A percentile compares a stretch with the other conserved stretches of the same genome.
Conservation (phyloP, 2,329 filamentous ascomycete species). For the Bipolaris sorokiniana region DNA sequence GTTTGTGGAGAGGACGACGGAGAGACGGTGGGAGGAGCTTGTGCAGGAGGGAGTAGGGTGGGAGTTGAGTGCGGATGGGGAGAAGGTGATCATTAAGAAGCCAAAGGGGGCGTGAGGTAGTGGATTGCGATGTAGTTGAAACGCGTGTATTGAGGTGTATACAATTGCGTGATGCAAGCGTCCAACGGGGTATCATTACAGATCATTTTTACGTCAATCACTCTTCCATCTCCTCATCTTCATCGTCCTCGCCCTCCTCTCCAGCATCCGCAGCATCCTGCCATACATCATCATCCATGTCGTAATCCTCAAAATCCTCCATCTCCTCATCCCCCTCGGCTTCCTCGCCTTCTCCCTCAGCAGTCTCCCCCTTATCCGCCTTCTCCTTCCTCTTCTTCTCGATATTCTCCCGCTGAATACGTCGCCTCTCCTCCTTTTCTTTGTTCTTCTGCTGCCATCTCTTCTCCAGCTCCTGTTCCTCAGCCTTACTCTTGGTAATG, state of each 20-base stretch:
- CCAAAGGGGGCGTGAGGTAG: constrained; percentile 53
- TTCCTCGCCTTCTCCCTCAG: constrained; percentile 55
- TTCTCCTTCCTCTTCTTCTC: constrained; percentile 78
- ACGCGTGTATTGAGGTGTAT: not conserved
- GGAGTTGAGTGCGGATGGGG: constrained; percentile 69
- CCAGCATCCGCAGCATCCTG: constrained; percentile 60
- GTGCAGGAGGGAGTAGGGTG: constrained; percentile 79
- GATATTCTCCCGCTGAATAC: constrained; percentile 86
- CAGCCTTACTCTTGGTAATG: constrained; percentile 79
- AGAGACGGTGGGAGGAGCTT: constrained; percentile 74
- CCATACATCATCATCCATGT: constrained; percentile 58
- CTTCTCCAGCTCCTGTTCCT: constrained; percentile 79
- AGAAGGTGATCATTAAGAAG: constrained; percentile 77
- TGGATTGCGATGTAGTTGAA: not conserved
- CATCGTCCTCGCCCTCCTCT: constrained; percentile 54
- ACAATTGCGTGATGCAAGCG: constrained; percentile 3
- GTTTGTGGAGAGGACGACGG: constrained; percentile 73
- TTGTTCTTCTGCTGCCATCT: constrained; percentile 78
- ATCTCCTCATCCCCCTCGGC: constrained; percentile 58
- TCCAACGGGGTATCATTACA: constrained; percentile 45
- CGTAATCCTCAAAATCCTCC: constrained; percentile 53
- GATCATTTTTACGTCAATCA: constrained; percentile 30
- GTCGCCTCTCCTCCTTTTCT: constrained; percentile 82
- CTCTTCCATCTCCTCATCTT: constrained; percentile 57
- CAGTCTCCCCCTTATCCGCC: constrained; percentile 41